Evolutionary conservation across 139 green algal genomes (phyloP), one percentile per base, ranked within the genome.

Genomic region (Pleodorina starrii): DNA sequence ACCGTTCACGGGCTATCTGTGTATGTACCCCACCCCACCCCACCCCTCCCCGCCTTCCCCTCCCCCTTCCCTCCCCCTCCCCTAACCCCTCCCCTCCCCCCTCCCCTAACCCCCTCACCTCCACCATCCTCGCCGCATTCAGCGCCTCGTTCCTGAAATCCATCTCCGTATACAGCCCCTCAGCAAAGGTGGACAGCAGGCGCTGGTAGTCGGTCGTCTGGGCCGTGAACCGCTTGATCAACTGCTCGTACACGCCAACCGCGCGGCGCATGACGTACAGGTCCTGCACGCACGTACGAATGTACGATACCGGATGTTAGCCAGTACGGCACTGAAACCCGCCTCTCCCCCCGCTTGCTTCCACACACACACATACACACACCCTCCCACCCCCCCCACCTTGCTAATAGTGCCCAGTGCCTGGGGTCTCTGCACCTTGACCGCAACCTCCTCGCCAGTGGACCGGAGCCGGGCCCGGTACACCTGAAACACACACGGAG

Each of bases 351-450:
- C 73, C 54, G 14, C 42, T 81, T 36, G 9, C 32, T 60, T 59
- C 7, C 42, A 81, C 73, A 32, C 25, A 72, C 51, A 60, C 51
- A 60, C 51, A 60, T 17, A 60, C 51, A 60, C 51, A 60, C 51
- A 60, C 51, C 63, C 2, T 23, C 27, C 2, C 21, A 19, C 21
- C 32, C 14, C 3, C 68, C 68, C 25, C 35, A 87, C 81, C 93
- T 97, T 97, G 59, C 87, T 95, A 63, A 99, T 97, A 78, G 92
- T 98, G 66, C 91, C 92, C 59, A 98, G 92, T 19, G 97, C 96
- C 0, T 87, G 90, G 29, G 97, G 97, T 23, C 97, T 93, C 94
- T 99, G 97, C 85, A 99, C 97, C 92, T 99, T 99, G 40, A 99
- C 97, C 5, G 97, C 97, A 29, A 99, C 97, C 60, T 95, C 89